A percentile compares a stretch with the other conserved stretches of the same genome.
Conservation (phyloP, 257 asterid species). For the Prunella vulgaris region DNA sequence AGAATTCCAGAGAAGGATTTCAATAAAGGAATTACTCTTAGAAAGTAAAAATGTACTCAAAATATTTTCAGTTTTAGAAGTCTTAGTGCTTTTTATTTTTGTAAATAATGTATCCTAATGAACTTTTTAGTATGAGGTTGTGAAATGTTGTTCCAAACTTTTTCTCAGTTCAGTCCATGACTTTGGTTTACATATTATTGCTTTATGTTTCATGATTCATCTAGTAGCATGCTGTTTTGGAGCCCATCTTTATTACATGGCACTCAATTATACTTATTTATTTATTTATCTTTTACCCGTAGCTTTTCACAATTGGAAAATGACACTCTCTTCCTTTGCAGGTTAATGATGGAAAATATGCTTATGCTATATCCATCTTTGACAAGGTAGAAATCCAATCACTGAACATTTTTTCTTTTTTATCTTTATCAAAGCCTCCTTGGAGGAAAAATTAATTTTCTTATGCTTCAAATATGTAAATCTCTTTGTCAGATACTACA, state of each 20-base stretch:
- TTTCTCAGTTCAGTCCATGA: background rate
- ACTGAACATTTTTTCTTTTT: slow-evolving; percentile 12
- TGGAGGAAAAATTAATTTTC: slow-evolving; percentile 19
- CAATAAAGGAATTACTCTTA: background rate
- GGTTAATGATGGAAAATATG: slow-evolving; percentile 96
- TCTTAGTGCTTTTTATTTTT: background rate
- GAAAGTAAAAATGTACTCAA: background rate
- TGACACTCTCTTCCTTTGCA: slow-evolving; percentile 38
- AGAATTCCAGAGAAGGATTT: too few species aligned
- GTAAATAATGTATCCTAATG: slow-evolving; percentile 3
- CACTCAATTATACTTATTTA: background rate
- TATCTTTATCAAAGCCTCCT: slow-evolving; percentile 16
- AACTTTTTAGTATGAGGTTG: slow-evolving; percentile 8
- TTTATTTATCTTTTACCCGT: background rate
- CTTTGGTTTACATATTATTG: background rate
- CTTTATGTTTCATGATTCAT: slow-evolving; percentile 16
- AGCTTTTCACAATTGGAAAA: slow-evolving; percentile 20
- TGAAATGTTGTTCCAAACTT: slow-evolving; percentile 4
- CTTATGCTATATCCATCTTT: slow-evolving; percentile 78
- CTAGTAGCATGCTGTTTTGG: slow-evolving; percentile 11
- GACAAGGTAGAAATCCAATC: slow-evolving; percentile 59
- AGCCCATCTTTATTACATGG: slow-evolving; percentile 10
- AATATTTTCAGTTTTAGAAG: slow-evolving; percentile 2
- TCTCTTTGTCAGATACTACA: slow-evolving; percentile 58
- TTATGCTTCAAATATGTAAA: slow-evolving; percentile 9